Base-by-base conservation (phyloP, 306 rosid genomes). In the Prunus davidiana region DNA sequence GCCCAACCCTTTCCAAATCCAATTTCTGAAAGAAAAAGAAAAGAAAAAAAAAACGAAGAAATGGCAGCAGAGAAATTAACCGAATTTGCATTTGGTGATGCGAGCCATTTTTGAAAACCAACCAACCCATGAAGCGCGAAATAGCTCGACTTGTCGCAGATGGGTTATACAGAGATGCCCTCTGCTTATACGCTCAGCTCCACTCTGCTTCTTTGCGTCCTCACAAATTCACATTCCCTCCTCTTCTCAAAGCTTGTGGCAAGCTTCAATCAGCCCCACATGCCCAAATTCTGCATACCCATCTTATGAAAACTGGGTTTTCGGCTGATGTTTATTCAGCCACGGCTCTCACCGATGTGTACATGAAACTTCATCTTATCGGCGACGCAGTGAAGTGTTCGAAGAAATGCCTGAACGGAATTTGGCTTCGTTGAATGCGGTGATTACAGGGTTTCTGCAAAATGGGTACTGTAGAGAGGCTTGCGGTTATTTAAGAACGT, bases 161-260 rank as follows among this genome's bases (percentile, higher is more conserved):
- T 52, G 97, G 96, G 19, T 84, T 86, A 24, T 81, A 81, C 88
- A 83, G 41, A 74, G 85, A 87, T 86, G 96, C 93, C 4, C 83
- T 93, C 28, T 28, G 64, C 30, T 41, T 84, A 10, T 86, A 78
- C 76, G 70, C 88, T 19, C 81, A 80, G 22, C 80, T 18, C 52
- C 88, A 76, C 80, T 82, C 81, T 16, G 46, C 86, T 50, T 82
- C 82, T 24, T 22, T 27, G 34, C 73, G 75, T 30, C 84, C 87
- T 75, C 79, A 82, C 78, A 79, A 80, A 46, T 93, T 86, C 84
- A 87, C 82, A 3, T 88, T 91, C 71, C 91, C 92, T 50, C 63
- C 93, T 77, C 92, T 88, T 68, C 78, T 93, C 81, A 93, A 91
- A 87, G 96, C 96, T 50, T 89, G 89, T 32, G 85, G 88, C 72